Conservation (phyloP, 768 basidiomycete genomes). For the Tulasnella sp. region DNA sequence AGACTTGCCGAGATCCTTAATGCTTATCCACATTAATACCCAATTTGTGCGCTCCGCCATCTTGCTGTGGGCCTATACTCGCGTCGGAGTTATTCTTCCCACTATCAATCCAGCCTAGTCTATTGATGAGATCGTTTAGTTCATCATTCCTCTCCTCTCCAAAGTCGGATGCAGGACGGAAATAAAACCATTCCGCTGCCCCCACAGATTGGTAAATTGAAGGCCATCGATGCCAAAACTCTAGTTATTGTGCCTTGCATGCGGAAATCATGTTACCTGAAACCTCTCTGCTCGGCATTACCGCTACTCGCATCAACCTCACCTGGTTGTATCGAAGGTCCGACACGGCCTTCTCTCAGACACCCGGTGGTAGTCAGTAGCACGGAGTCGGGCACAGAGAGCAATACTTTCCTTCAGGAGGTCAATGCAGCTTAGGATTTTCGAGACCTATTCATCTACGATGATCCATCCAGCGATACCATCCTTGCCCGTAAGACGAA, state of each 20-base stretch:
- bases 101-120: conserved; percentile 78
- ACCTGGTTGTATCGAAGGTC: conserved; percentile 41
- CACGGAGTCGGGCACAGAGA: conserved; percentile 32
- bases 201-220: conserved; percentile 55
- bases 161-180: too few relatives aligned
- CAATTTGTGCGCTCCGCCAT: conserved; percentile 73
- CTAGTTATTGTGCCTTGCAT: conserved; percentile 63
- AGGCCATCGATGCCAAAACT: conserved; percentile 53
- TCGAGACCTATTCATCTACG: conserved; percentile 61
- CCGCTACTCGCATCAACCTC: conserved; percentile 47
- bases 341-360: conserved; percentile 47
- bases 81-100: conserved; percentile 69
- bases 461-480: conserved; percentile 38
- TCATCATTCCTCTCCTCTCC: background rate
- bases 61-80: conserved; percentile 80
- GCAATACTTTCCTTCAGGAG: conserved; percentile 30
- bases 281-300: conserved; percentile 45
- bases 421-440: conserved; percentile 52
- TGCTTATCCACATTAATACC: background rate
- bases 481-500: conserved; percentile 31
- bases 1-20: background rate
- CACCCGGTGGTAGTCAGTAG: conserved; percentile 62
- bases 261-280: conserved; percentile 51
- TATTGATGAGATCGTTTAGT: conserved; percentile 53
- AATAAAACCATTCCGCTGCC: too few relatives aligned